These are phyloP conservation scores for Tubosaeta sp. DNA, from an alignment of 768 basidiomycete genomes.

Conservation along the genomic window DNA sequence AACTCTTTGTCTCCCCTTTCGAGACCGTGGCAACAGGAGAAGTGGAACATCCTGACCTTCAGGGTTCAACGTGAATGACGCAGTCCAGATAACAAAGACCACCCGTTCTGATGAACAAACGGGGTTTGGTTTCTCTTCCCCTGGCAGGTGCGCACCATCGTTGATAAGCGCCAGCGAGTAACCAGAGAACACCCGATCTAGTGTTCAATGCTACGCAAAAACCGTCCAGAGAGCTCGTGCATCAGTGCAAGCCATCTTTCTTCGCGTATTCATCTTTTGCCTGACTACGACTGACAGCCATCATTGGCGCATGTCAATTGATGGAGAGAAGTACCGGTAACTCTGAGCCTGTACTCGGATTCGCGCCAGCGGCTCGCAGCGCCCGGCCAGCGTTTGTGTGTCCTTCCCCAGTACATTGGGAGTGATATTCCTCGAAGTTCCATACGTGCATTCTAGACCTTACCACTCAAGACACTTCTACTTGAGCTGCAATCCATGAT, in stretches of 20 bases:
- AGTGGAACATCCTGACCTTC: not conserved
- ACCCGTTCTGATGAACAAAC: not conserved
- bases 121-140: not conserved
- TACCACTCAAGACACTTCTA: too few relatives aligned
- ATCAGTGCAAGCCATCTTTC: too few relatives aligned
- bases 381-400: not conserved
- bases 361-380: not conserved
- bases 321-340: not conserved
- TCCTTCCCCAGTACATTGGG: too few relatives aligned
- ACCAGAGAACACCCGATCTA: not conserved
- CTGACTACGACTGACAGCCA: too few relatives aligned
- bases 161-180: not conserved
- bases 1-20: constrained; percentile 9
- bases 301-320: not conserved
- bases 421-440: not conserved
- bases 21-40: constrained; percentile 1
- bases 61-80: not conserved
- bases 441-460: too few relatives aligned
- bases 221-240: not conserved
- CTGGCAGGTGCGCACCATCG: not conserved
- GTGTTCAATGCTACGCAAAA: not conserved
- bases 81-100: not conserved
- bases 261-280: too few relatives aligned
- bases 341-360: not conserved
- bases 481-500: too few relatives aligned